Evolutionary conservation across 345 rosid species (phyloP), one percentile per base, ranked within the genome.

Genomic region (Eucalyptus regnans): DNA sequence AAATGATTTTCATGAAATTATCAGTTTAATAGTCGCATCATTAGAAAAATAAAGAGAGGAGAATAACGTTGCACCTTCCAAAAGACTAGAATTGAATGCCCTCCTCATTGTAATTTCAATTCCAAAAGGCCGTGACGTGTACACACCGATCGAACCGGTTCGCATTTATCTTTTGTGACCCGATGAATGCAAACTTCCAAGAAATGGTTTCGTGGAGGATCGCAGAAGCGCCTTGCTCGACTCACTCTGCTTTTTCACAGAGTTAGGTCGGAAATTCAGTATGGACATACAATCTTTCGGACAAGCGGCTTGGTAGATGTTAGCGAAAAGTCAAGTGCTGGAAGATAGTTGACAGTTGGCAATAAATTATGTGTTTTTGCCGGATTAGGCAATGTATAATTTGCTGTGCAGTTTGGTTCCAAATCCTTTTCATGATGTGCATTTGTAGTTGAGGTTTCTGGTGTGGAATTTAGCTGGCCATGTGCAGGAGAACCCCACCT

Each of bases 1-100:
- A 52, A 52, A 7, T 3, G 4, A 7, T 52, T 52, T 52, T 66
- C 79, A 66, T 4, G 79, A 15, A 66, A 17, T 68, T 33, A 6
- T 33, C 44, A 1, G 2, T 15, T 0, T 0, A 29, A 64, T 15
- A 64, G 16, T 12, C 9, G 3, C 31, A n/a, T 13, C 20, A 29
- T n/a, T 12, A n/a, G 31, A 29, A 15, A 68, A 68, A 68, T 3
- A 68, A 68, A 31, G 22, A 68, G 43, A 31, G 44, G 25, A 3
- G 25, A 12, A 9, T 68, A 8, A 68, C 79, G 1, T 33, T 18
- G 4, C 81, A 33, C 81, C 81, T 71, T 71, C 81, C 81, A 2
- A 17, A 8, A 68, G 58, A 68, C 11, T 31, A 66, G 22, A 66
- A 31, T 68, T 5, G 12, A 33, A 68, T 8, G 58, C 2, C 23